phyloP scores from a whole-genome alignment of 441 rosid genomes.

The Capsella rubella region DNA sequence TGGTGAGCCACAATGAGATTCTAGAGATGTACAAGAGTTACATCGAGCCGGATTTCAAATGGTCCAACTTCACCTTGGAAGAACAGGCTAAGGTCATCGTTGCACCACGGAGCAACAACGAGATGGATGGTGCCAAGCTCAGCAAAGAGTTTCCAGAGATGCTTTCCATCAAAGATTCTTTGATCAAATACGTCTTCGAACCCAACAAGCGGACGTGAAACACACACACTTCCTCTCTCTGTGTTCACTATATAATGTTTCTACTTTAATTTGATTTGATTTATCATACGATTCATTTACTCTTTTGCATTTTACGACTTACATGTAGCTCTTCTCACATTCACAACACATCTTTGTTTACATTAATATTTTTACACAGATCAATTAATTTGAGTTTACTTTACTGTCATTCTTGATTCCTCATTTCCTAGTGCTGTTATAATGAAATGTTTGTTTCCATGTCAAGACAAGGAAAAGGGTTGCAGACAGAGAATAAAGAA shows the following conservation, averaged over 20 bases:
- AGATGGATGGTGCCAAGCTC: constrained; percentile 87
- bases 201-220: constrained; percentile 71
- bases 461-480: constrained; percentile 4
- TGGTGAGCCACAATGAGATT: constrained; percentile 87
- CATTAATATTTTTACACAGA: constrained; percentile 18
- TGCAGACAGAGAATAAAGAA: not conserved
- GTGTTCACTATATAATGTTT: constrained; percentile 26
- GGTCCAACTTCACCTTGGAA: constrained; percentile 81
- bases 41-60: constrained; percentile 69
- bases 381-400: not conserved
- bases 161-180: constrained; percentile 81
- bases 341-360: constrained; percentile 31
- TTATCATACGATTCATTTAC: constrained; percentile 27
- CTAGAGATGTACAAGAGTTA: constrained; percentile 92
- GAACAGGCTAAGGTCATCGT: constrained; percentile 95
- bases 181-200: constrained; percentile 77
- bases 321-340: constrained; percentile 21
- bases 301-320: constrained; percentile 19
- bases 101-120: constrained; percentile 90
- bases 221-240: constrained; percentile 15
- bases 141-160: constrained; percentile 86
- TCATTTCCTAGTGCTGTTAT: not conserved
- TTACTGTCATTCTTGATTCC: not conserved
- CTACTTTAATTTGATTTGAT: constrained; percentile 25
- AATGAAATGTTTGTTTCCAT: not conserved